A percentile compares a stretch with the other conserved stretches of the same genome.
Evolutionary conservation across 2,329 filamentous ascomycete species (phyloP).

Genomic region (Penicillium occitanis): DNA sequence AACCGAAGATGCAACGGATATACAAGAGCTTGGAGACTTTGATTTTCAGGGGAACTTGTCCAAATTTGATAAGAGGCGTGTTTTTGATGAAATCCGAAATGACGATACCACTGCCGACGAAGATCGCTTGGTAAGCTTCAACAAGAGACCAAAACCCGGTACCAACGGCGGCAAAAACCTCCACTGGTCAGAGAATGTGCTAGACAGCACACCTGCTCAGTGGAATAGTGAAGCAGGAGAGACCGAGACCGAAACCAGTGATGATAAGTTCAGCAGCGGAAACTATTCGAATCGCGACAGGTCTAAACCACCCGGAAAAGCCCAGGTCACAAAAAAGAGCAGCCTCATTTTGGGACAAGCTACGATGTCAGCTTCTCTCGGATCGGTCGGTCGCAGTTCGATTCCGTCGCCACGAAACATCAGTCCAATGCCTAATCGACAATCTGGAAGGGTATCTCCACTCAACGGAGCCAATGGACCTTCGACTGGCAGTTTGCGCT

Average conservation of each 20-base stretch:
- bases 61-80: conserved; percentile 88
- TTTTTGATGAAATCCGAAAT: conserved; percentile 89
- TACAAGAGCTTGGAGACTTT: conserved; percentile 90
- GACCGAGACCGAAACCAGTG: conserved; percentile 45
- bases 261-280: conserved; percentile 47
- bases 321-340: conserved; percentile 43
- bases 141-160: conserved; percentile 64
- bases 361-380: conserved; percentile 36
- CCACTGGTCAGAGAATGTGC: conserved; percentile 87
- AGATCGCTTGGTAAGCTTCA: conserved; percentile 86
- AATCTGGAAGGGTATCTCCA: conserved; percentile 43
- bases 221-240: conserved; percentile 78
- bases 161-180: conserved; percentile 83
- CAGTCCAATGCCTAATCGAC: conserved; percentile 43
- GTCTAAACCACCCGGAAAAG: conserved; percentile 39
- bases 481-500: conserved; percentile 48
- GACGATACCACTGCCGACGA: conserved; percentile 88
- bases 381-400: conserved; percentile 35
- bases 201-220: conserved; percentile 58
- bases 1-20: conserved; percentile 92
- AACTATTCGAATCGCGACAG: conserved; percentile 46
- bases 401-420: conserved; percentile 36
- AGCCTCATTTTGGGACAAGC: conserved; percentile 43
- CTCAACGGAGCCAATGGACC: conserved; percentile 38
- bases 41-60: conserved; percentile 87